These are phyloP conservation scores for Oryza meridionalis DNA, from an alignment of 176 grass and related monocot species.

Conservation along the genomic window DNA sequence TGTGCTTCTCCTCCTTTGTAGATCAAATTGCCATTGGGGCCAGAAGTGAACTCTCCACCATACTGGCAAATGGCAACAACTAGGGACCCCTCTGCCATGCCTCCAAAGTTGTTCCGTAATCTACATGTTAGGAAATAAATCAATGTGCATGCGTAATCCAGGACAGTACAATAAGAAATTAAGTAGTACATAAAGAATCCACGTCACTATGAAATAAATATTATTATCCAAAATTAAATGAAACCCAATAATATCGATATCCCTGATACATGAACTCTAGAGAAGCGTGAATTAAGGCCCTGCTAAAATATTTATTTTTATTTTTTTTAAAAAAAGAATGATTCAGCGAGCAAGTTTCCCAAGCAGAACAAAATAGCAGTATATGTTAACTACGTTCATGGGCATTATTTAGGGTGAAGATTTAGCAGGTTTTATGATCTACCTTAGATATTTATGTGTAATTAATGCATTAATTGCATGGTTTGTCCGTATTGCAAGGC, in stretches of 20 bases:
- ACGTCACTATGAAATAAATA: not conserved
- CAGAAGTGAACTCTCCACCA: conserved; percentile 84
- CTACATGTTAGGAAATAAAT: not conserved
- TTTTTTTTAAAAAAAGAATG: not conserved
- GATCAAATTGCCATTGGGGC: conserved; percentile 65
- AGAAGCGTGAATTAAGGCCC: not conserved
- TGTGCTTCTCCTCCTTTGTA: conserved; percentile 96
- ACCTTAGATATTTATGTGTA: not conserved
- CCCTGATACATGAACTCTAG: not conserved
- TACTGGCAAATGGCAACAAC: conserved; percentile 90
- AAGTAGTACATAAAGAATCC: not conserved
- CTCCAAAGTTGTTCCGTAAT: not conserved
- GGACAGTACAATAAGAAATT: not conserved
- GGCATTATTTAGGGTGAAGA: not conserved
- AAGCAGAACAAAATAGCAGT: not conserved
- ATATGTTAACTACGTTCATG: not conserved
- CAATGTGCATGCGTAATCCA: not conserved
- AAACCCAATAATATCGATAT: not conserved
- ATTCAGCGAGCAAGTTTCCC: not conserved
- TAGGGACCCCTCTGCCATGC: conserved; percentile 36
- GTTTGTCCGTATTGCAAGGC: not conserved
- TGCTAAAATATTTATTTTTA: not conserved
- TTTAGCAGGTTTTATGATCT: not conserved
- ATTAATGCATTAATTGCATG: not conserved
- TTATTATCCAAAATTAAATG: not conserved